Evolutionary conservation across 2,329 filamentous ascomycete genomes (phyloP).

Genomic region (Fusarium sp.): DNA sequence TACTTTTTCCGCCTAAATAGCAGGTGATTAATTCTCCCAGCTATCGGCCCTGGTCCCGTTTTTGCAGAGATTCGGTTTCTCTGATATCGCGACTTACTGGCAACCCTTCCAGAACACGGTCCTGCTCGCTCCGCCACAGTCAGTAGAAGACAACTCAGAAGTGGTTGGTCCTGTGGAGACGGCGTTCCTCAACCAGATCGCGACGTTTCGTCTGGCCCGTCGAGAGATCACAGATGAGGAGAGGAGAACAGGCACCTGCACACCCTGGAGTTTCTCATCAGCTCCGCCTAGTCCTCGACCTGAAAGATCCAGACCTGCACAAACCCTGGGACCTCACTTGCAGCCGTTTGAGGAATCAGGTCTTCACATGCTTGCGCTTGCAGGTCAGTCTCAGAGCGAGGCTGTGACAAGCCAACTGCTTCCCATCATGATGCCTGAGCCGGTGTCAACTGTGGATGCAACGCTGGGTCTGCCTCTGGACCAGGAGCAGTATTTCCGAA

Average conservation of each 20-base stretch:
- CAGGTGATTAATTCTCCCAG: not conserved
- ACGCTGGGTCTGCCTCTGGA: not conserved
- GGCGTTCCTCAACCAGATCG: conserved; percentile 1
- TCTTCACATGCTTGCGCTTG: not conserved
- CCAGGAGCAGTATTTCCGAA: not conserved
- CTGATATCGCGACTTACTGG: not conserved
- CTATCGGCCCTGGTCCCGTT: not conserved
- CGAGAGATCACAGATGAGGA: conserved; percentile 6
- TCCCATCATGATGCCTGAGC: not conserved
- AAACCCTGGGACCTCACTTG: not conserved
- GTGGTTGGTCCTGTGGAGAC: not conserved
- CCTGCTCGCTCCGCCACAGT: not conserved
- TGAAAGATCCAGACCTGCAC: not conserved
- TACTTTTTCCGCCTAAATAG: not conserved
- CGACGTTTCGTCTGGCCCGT: not conserved
- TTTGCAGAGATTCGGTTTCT: not conserved
- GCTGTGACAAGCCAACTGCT: not conserved
- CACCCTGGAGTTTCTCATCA: conserved; percentile 1
- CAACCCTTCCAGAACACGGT: not conserved
- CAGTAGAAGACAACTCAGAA: not conserved
- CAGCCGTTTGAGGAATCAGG: not conserved
- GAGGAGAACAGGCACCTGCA: not conserved
- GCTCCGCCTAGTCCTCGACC: conserved; percentile 1
- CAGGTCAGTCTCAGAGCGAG: not conserved
- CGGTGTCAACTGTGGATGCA: not conserved